Evolutionary conservation across 345 rosid genomes (phyloP).

Genomic region (Gynandropsis gynandra): DNA sequence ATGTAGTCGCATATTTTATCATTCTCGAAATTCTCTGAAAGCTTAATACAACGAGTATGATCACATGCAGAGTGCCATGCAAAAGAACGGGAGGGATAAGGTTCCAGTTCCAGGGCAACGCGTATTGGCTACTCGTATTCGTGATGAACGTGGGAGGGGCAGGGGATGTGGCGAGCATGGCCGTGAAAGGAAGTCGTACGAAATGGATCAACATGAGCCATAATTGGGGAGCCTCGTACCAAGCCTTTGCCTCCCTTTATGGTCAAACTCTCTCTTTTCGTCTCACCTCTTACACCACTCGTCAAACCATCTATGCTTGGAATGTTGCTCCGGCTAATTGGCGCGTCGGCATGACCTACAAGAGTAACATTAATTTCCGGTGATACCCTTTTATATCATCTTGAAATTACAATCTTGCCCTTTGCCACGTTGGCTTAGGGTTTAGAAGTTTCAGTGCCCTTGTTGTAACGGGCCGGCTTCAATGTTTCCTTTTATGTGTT

Average conservation of each 20-base stretch:
- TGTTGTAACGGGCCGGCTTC: no score
- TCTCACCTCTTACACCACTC: conserved; percentile 53
- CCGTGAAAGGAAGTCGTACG: conserved; percentile 66
- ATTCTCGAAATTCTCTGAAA: no score
- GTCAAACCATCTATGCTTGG: conserved; percentile 46
- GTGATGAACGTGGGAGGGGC: conserved; percentile 75
- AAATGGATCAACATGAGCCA: conserved; percentile 84
- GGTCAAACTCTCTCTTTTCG: conserved; percentile 77
- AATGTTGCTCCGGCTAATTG: conserved; percentile 69
- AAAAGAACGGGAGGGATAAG: conserved; percentile 38
- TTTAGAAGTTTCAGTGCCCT: no score
- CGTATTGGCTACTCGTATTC: conserved; percentile 53
- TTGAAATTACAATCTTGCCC: conserved; percentile 3
- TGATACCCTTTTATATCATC: conserved; percentile 18
- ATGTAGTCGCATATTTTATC: no score
- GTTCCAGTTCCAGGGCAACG: conserved; percentile 43
- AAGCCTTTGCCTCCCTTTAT: conserved; percentile 62
- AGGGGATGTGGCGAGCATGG: conserved; percentile 45
- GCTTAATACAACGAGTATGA: no score
- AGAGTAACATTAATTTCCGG: conserved; percentile 45
- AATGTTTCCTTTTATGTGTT: no score
- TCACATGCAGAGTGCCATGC: conserved; percentile 47
- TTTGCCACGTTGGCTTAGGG: background rate
- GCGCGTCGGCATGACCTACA: conserved; percentile 50
- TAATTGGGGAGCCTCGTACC: conserved; percentile 92